Percentiles rank a stretch among this genome's conserved stretches.
Conservation (phyloP, 75 land plant species). For the Ceratopteris richardii region DNA sequence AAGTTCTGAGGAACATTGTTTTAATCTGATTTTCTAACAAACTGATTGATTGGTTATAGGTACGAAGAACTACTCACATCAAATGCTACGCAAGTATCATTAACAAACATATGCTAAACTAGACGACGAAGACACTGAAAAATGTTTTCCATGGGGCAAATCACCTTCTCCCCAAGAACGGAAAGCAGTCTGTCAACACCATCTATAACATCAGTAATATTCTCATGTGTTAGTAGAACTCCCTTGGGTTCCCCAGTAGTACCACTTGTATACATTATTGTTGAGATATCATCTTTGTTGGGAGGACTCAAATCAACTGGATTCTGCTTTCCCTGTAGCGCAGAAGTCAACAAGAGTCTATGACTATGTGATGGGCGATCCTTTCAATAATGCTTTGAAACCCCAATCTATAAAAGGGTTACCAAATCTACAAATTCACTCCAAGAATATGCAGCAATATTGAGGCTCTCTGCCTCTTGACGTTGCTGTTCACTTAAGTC, state of each 20-base stretch:
- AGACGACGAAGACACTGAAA: too few relatives aligned
- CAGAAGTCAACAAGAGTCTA: background rate
- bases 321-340: constrained; percentile 60
- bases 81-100: too few relatives aligned
- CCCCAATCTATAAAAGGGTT: constrained; percentile 14
- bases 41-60: too few relatives aligned
- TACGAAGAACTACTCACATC: too few relatives aligned
- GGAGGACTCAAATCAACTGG: constrained; percentile 55
- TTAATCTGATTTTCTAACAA: too few relatives aligned
- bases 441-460: constrained; percentile 67
- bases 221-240: constrained; percentile 75
- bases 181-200: constrained; percentile 57
- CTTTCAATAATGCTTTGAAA: too few relatives aligned
- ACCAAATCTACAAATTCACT: constrained; percentile 77
- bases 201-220: constrained; percentile 52
- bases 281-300: constrained; percentile 66
- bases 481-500: constrained; percentile 43
- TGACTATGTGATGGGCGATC: background rate
- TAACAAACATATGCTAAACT: too few relatives aligned
- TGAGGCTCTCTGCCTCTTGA: constrained; percentile 43
- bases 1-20: too few relatives aligned
- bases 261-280: constrained; percentile 99
- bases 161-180: constrained; percentile 65
- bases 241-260: constrained; percentile 99
- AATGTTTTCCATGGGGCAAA: background rate